phyloP scores from a whole-genome alignment of 495 filamentous ascomycete genomes.

The Cudoniella acicularis region DNA sequence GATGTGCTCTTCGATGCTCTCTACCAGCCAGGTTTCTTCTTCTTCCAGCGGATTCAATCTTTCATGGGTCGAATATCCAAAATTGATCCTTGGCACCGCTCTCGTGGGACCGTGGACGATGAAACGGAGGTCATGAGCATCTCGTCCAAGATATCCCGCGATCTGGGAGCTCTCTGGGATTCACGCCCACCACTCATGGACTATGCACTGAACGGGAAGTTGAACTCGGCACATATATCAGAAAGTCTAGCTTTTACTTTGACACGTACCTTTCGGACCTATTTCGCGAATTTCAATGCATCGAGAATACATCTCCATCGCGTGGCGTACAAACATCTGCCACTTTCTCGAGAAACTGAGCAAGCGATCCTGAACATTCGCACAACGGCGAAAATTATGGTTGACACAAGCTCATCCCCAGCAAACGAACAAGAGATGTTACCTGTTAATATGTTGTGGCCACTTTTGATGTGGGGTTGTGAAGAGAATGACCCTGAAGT shows the following conservation, averaged over 20 bases:
- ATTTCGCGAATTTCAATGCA: constrained; percentile 38
- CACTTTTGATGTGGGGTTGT: constrained; percentile 39
- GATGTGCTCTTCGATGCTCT: constrained; percentile 31
- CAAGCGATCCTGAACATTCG: constrained; percentile 34
- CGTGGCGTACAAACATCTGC: constrained; percentile 39
- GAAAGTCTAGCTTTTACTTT: constrained; percentile 34
- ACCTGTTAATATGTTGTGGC: constrained; percentile 41
- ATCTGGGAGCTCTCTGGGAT: constrained; percentile 36
- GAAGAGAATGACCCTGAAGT: constrained; percentile 37
- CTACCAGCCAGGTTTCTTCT: constrained; percentile 30
- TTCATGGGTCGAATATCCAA: constrained; percentile 34
- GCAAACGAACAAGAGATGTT: constrained; percentile 26
- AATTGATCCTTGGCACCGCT: constrained; percentile 35
- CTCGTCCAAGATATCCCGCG: constrained; percentile 31
- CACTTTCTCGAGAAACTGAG: constrained; percentile 32
- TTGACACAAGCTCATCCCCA: constrained; percentile 8
- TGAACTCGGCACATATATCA: constrained; percentile 35
- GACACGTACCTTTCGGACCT: constrained; percentile 36
- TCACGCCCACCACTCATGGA: constrained; percentile 38
- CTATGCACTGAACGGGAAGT: constrained; percentile 35
- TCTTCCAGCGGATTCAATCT: constrained; percentile 36
- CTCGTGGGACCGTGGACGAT: constrained; percentile 34
- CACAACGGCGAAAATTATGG: constrained; percentile 30
- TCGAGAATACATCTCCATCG: constrained; percentile 41
- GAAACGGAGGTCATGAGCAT: constrained; percentile 37